phyloP scores from a whole-genome alignment of 257 asterid species.

The Penstemon davidsonii region DNA sequence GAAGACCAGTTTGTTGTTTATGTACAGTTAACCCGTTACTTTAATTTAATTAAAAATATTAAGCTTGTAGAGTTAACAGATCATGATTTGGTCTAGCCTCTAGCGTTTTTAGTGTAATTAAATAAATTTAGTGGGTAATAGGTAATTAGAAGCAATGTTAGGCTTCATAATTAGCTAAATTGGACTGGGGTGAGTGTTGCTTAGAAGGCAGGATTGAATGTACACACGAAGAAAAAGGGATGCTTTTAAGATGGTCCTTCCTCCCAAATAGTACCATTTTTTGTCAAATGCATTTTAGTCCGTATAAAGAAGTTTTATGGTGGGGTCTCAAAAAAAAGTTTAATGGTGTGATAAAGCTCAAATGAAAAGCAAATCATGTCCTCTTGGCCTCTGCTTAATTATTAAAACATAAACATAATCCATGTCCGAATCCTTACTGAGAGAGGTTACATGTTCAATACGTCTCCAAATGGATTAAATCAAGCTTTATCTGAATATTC shows the following conservation, averaged over 20 bases:
- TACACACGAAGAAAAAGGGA: neutral
- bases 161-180: slow-evolving; percentile 20
- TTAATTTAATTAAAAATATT: neutral
- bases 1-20: neutral
- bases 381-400: neutral
- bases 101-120: neutral
- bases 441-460: no score
- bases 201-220: slow-evolving; percentile 19
- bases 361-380: neutral
- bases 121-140: neutral
- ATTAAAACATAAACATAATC: neutral
- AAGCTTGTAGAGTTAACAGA: slow-evolving; percentile 3
- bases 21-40: neutral
- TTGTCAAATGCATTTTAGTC: neutral
- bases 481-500: neutral
- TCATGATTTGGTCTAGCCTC: neutral
- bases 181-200: slow-evolving; percentile 1
- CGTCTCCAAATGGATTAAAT: no score
- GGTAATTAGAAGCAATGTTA: neutral
- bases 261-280: neutral
- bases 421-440: neutral
- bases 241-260: neutral
- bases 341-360: neutral
- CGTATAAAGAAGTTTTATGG: neutral
- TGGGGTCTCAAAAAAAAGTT: neutral